Evolutionary conservation across 352 stramenopile genomes (phyloP), one percentile per base, ranked within the genome.

Genomic region (Globisporangium perplexum): DNA sequence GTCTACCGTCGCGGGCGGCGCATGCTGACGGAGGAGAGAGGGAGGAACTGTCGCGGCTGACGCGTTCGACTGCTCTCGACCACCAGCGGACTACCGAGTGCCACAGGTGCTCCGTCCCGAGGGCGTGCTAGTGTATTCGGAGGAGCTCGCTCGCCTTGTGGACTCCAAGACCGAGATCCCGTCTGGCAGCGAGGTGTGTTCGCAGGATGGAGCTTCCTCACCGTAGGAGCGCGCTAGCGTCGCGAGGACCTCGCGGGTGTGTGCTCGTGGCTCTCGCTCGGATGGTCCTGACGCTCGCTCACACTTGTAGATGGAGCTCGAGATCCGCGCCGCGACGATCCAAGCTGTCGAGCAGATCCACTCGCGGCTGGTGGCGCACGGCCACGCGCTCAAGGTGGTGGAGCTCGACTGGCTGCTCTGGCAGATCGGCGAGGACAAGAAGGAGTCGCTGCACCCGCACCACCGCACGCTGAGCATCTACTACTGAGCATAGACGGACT

Each of bases 381-480:
- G 72, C 14, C 63, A 75, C 46, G 28, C 38, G 10, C 74, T 88
- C 17, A 72, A 83, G 31, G 77, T 94, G 23, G 78, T 89, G 38
- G 83, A 95, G 55, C 73, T 95, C 22, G 87, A 96, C 65, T 96
- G 87, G 87, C 55, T 92, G 26, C 65, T 96, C 8, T 96, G 87
- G 87, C 79, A 95, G 57, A 83, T 83, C 57, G 87, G 87, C 3
- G 87, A 96, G 47, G 60, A 81, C 50, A 72, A 61, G 56, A 95
- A 92, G 51, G 71, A 92, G 26, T n/a, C 56, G n/a, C 58, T 95
- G 39, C 55, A 73, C 50, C 77, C 81, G 28, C 82, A 96, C 61
- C 87, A 96, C 62, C 77, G 83, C 46, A 93, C 82, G 41, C 71
- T 85, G 22, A 95, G 77, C 44, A 75, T 93, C 28, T 96, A 90